phyloP scores from a whole-genome alignment of 805 yeast species.

The Teunomyces atbi region DNA sequence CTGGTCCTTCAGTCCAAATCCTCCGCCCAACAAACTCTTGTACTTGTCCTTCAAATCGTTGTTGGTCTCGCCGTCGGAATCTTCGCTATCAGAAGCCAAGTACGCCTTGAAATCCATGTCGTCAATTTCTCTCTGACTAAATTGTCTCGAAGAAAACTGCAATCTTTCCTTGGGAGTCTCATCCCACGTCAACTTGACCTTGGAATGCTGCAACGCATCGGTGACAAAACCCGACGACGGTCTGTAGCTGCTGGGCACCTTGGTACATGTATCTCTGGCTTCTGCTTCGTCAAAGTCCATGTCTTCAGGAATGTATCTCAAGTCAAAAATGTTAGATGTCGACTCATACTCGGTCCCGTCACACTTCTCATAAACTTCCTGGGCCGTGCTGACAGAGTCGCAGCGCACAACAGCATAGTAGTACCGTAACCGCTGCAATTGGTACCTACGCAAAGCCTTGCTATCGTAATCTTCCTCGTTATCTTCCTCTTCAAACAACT shows the following conservation, averaged over 20 bases:
- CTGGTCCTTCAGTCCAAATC: conserved; percentile 30
- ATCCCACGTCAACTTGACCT: conserved; percentile 96
- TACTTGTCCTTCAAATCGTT: conserved; percentile 53
- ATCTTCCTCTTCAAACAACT: conserved; percentile 74
- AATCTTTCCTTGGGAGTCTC: conserved; percentile 92
- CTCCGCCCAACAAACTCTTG: conserved; percentile 52
- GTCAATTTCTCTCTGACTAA: conserved; percentile 83
- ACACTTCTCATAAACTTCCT: conserved; percentile 75
- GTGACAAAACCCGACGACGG: conserved; percentile 79
- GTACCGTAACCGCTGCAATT: conserved; percentile 87
- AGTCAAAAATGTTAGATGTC: conserved; percentile 90
- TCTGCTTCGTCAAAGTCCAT: conserved; percentile 77
- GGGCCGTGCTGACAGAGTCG: conserved; percentile 69
- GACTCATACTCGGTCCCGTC: conserved; percentile 96
- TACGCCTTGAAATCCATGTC: conserved; percentile 93
- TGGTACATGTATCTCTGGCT: conserved; percentile 70
- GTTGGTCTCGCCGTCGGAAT: conserved; percentile 42
- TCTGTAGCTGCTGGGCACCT: conserved; percentile 72
- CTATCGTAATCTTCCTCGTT: conserved; percentile 84
- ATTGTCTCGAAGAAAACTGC: conserved; percentile 72
- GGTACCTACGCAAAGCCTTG: conserved; percentile 81
- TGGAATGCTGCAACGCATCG: conserved; percentile 94
- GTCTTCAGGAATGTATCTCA: conserved; percentile 89
- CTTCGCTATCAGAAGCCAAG: conserved; percentile 75
- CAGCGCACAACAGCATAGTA: conserved; percentile 89